Conservation (phyloP, 2,329 filamentous ascomycete genomes). For the Fusarium domesticum region DNA sequence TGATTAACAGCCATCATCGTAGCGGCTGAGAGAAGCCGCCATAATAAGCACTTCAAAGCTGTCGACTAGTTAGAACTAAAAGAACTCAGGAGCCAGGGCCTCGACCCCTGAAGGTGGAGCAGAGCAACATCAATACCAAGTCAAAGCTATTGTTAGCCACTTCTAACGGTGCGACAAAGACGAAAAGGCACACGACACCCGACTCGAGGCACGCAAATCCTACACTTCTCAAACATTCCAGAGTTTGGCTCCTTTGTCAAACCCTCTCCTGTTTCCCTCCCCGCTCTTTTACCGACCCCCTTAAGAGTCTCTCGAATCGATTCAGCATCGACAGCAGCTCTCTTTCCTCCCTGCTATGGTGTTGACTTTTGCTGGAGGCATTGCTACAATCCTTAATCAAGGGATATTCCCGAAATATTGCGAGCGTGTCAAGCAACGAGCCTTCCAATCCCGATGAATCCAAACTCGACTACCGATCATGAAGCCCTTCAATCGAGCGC, state of each 20-base stretch:
- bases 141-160: slow-evolving; percentile 22
- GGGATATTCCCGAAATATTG: slow-evolving; percentile 8
- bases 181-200: slow-evolving; percentile 16
- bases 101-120: slow-evolving; percentile 19
- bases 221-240: slow-evolving; percentile 17
- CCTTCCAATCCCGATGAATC: slow-evolving; percentile 27
- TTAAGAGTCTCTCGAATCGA: background rate
- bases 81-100: slow-evolving; percentile 4
- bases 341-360: slow-evolving; percentile 16
- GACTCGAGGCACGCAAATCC: slow-evolving; percentile 16
- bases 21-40: slow-evolving; percentile 19
- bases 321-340: background rate
- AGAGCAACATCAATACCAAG: slow-evolving; percentile 25
- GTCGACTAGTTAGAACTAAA: background rate
- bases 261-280: slow-evolving; percentile 4
- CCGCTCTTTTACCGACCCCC: background rate
- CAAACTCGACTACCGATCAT: slow-evolving; percentile 22
- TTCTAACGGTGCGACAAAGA: slow-evolving; percentile 4
- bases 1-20: background rate
- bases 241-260: slow-evolving; percentile 14
- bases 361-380: slow-evolving; percentile 8
- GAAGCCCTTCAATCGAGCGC: slow-evolving; percentile 23
- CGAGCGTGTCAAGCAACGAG: slow-evolving; percentile 11
- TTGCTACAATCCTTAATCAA: slow-evolving; percentile 13
- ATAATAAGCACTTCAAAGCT: slow-evolving; percentile 14